Evolutionary conservation across 208 protist genomes (phyloP), one percentile per base, ranked within the genome.

Genomic region (Trypanosoma congolense): DNA sequence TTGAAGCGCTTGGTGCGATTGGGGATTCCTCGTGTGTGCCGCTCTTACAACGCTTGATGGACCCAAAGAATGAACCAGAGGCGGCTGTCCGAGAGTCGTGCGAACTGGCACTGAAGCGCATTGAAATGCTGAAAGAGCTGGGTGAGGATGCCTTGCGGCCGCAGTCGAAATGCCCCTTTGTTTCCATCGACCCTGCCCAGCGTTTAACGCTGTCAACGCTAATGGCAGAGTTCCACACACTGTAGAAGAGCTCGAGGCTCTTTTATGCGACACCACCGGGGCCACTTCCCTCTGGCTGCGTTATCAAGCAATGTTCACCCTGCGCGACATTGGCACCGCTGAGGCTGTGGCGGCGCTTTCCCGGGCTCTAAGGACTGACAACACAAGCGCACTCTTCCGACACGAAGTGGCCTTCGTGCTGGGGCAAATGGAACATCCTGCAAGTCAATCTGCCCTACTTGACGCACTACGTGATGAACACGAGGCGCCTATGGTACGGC

Each of bases 331-430:
- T 25, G 84, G 60, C 14, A 89, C 67, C 24, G 56, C 66, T 30
- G 80, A 54, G 16, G 87, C 88, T 6, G 73, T 96, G 4, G 45
- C 49, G 16, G 92, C 85, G 10, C 64, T 99, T 2, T 75, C 78
- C 21, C 80, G 87, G 6, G 90, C 77, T 2, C 90, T 99, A 30
- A 76, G 84, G 44, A 62, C 72, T 28, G 93, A 98, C 64, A 75
- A 54, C 18, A 75, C 49, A 25, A 90, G 80, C 12, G 81, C 91
- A 3, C 80, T 99, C n/a, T 89, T 99, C 50, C 87, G 95, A 19
- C 97, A 99, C 67, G 97, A 99, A 71, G 87, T 99, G 21, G 97
- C 95, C 0, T 99, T 97, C 58, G 96, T 98, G 28, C 84, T 99
- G 14, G 97, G 97, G 5, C 97, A 99, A 80, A 62, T 99, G 31